Evolutionary conservation across 1,284 basidiomycete species (phyloP), one percentile per base, ranked within the genome.

Genomic region (Ganoderma leucocontextum): DNA sequence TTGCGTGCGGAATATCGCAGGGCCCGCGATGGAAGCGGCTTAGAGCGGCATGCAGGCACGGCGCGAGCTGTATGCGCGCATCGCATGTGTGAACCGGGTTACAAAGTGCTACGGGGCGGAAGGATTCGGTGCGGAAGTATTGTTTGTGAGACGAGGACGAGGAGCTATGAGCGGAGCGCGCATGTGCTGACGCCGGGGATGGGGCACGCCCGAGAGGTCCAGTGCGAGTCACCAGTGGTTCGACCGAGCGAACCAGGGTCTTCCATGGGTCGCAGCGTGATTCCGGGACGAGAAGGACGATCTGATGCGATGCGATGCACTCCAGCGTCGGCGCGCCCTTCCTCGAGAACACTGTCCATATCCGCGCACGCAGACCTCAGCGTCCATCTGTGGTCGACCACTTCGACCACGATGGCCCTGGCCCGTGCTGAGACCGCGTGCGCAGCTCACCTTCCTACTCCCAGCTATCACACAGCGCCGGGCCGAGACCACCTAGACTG

Each of bases 401-500:
- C 25, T 49, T 55, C 52, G 52, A 33, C 52, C 47, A 10, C n/a
- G 47, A 64, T 53, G 59, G 58, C 64, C 64, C 64, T 66, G 36
- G 53, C 60, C 47, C 65, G 65, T 55, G 33, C 42, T 66, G 65
- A 22, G 65, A 66, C 65, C 65, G 65, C 38, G 33, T 58, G 55
- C 55, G 15, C 35, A 35, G 35, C 55, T n/a, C 52, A 33, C 13
- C 10, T 38, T 35, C 36, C 10, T 25, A 39, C n/a, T 36, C 33
- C 35, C 55, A 36, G 35, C 15, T 22, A 38, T 38, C 35, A 38
- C 35, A 35, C n/a, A 58, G 15, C n/a, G 38, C 44, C 55, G 55
- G 55, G 19, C 55, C 55, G 35, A 55, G 52, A 55, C 25, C 52
- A 55, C 52, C 52, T 35, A 35, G 52, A 55, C 52, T 55, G 52